Conservation (phyloP, 2,329 filamentous ascomycete genomes). For the Paracoccidioides lutzii region DNA sequence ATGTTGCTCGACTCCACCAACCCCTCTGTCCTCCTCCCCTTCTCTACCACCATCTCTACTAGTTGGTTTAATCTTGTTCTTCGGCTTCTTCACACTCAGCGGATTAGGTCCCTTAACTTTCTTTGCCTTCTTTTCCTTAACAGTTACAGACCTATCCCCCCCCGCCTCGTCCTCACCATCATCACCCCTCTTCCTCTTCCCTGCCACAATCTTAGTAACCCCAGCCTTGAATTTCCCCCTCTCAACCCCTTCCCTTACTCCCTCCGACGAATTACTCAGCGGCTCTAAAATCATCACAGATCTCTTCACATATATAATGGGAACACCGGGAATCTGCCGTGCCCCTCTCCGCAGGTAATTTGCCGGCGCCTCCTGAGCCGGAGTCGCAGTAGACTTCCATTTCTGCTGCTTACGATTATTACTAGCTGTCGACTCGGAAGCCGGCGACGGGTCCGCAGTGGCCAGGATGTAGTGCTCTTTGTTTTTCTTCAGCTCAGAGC, state of each 20-base stretch:
- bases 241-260: constrained; percentile 32
- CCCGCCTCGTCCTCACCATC: constrained; percentile 14
- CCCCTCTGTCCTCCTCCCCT: constrained; percentile 6
- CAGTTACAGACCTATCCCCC: constrained; percentile 5
- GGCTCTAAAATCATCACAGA: constrained; percentile 40
- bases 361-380: constrained; percentile 14
- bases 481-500: constrained; percentile 28
- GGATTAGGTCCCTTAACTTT: constrained; percentile 36
- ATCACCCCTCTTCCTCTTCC: constrained; percentile 24
- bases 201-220: constrained; percentile 18
- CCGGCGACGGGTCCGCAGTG: constrained; percentile 27
- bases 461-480: constrained; percentile 38
- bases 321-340: constrained; percentile 35
- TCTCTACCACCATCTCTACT: constrained; percentile 11
- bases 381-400: constrained; percentile 12
- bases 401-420: constrained; percentile 4
- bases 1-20: constrained; percentile 2
- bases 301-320: constrained; percentile 39
- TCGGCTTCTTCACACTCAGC: constrained; percentile 36
- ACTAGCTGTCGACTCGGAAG: background rate
- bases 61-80: constrained; percentile 19
- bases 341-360: constrained; percentile 29
- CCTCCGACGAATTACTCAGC: constrained; percentile 32
- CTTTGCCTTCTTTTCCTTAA: constrained; percentile 22
- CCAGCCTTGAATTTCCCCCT: constrained; percentile 35